Evolutionary conservation across 805 yeast genomes (phyloP).

Genomic region (Wickerhamiella occidentalis): DNA sequence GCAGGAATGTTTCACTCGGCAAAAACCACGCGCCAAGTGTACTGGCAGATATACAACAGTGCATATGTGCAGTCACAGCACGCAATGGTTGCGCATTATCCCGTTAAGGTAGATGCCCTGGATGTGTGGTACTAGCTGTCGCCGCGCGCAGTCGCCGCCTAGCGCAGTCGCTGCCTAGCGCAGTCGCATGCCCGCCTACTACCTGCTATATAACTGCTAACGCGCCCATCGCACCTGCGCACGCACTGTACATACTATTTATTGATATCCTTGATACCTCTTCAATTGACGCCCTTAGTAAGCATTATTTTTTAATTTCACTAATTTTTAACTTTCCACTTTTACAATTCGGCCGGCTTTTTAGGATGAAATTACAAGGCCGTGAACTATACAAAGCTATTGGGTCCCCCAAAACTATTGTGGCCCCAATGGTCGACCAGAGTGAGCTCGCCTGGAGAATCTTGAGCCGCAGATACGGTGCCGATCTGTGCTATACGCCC

Average conservation of each 20-base stretch:
- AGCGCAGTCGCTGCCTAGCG: too few relatives aligned
- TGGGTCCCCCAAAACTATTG: conserved; percentile 68
- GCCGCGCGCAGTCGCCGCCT: too few relatives aligned
- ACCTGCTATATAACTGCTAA: too few relatives aligned
- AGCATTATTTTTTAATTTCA: too few relatives aligned
- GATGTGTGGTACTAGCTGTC: conserved; percentile 34
- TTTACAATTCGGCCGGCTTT: neutral
- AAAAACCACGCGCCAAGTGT: conserved; percentile 65
- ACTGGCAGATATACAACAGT: conserved; percentile 72
- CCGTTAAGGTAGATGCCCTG: conserved; percentile 37
- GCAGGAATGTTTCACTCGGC: conserved; percentile 93
- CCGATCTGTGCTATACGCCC: conserved; percentile 88
- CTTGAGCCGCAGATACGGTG: conserved; percentile 77
- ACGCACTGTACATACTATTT: too few relatives aligned
- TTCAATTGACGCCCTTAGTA: too few relatives aligned
- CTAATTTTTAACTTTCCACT: too few relatives aligned
- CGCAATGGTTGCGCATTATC: conserved; percentile 73
- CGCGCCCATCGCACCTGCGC: too few relatives aligned
- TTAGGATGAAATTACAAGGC: conserved; percentile 36
- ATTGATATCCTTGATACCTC: neutral
- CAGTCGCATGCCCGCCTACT: too few relatives aligned
- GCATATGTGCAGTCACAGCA: conserved; percentile 66
- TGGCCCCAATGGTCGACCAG: conserved; percentile 99
- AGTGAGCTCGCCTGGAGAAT: conserved; percentile 93
- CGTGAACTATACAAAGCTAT: conserved; percentile 56